Conservation (phyloP, 495 filamentous ascomycete species). For the Collariella sp. region DNA sequence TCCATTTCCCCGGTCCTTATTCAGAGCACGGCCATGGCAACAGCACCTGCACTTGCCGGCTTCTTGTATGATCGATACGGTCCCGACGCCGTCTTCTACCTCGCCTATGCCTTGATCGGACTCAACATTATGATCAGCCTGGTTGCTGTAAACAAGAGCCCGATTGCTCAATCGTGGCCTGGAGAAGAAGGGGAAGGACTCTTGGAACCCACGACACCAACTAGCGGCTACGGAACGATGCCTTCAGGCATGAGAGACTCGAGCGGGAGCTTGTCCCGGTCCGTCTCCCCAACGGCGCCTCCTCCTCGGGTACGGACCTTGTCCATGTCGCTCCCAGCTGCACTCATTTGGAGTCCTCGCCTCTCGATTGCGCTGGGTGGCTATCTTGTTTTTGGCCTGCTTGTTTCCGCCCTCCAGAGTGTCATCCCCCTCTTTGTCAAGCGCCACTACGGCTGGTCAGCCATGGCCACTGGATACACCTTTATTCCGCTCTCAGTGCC, state of each 20-base stretch:
- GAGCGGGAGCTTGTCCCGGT: conserved; percentile 8
- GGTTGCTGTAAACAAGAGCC: not conserved
- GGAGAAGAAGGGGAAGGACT: not conserved
- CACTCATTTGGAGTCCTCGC: conserved; percentile 6
- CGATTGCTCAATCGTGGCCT: not conserved
- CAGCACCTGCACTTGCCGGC: conserved; percentile 14
- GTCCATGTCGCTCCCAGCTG: not conserved
- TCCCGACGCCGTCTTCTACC: conserved; percentile 16
- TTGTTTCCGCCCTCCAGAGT: conserved; percentile 19
- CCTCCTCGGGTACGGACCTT: not conserved
- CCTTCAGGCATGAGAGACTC: not conserved
- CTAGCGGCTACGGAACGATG: conserved; percentile 19
- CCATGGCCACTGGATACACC: conserved; percentile 10
- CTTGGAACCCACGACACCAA: not conserved
- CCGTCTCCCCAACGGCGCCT: conserved; percentile 8
- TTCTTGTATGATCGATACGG: conserved; percentile 13
- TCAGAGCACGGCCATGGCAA: conserved; percentile 20
- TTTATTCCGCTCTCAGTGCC: conserved; percentile 22
- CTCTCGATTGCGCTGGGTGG: conserved; percentile 19
- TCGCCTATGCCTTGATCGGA: conserved; percentile 18
- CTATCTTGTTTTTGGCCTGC: conserved; percentile 19
- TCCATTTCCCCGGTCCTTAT: conserved; percentile 18
- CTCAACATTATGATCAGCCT: conserved; percentile 12
- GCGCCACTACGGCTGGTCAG: conserved; percentile 15
- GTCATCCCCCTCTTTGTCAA: conserved; percentile 21